Conservation (phyloP, 2,329 filamentous ascomycete genomes). For the Nothophaeocryptopus gaeumannii region DNA sequence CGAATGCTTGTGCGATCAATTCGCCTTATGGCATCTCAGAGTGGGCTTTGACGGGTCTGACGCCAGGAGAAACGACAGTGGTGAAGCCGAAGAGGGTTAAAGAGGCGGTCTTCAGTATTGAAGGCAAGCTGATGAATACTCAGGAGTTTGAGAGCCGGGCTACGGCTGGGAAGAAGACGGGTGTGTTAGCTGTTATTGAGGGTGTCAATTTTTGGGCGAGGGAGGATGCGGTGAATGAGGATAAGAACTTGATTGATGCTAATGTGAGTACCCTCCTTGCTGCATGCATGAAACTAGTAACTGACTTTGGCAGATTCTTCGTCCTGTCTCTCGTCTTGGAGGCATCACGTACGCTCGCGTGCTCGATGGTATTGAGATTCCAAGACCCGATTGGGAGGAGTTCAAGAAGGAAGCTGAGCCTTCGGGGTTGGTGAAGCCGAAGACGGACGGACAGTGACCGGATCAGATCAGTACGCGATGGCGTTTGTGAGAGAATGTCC, state of each 20-base stretch:
- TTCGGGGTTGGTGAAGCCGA: conserved; percentile 52
- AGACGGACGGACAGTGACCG: conserved; percentile 40
- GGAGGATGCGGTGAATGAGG: conserved; percentile 81
- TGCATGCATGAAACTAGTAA: neutral
- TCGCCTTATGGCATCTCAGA: conserved; percentile 73
- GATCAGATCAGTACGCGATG: neutral
- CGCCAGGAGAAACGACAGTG: conserved; percentile 61
- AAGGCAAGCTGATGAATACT: conserved; percentile 71
- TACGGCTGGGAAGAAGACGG: conserved; percentile 70
- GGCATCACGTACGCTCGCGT: conserved; percentile 80
- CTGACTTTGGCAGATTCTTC: conserved; percentile 55
- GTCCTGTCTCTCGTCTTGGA: conserved; percentile 73
- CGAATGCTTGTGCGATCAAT: conserved; percentile 77
- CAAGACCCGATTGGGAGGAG: conserved; percentile 53
- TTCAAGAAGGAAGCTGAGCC: conserved; percentile 54
- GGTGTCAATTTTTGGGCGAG: conserved; percentile 84
- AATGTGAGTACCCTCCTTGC: conserved; percentile 46
- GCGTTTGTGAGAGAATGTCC: too few relatives aligned
- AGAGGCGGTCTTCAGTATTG: conserved; percentile 79
- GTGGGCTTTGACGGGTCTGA: conserved; percentile 75
- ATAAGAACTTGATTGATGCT: conserved; percentile 70
- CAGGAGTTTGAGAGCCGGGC: conserved; percentile 74
- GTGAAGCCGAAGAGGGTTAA: conserved; percentile 71
- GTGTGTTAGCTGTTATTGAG: conserved; percentile 73
- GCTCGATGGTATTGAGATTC: conserved; percentile 69